Conservation (phyloP, 495 filamentous ascomycete genomes). For the Clavariopsis aquatica region DNA sequence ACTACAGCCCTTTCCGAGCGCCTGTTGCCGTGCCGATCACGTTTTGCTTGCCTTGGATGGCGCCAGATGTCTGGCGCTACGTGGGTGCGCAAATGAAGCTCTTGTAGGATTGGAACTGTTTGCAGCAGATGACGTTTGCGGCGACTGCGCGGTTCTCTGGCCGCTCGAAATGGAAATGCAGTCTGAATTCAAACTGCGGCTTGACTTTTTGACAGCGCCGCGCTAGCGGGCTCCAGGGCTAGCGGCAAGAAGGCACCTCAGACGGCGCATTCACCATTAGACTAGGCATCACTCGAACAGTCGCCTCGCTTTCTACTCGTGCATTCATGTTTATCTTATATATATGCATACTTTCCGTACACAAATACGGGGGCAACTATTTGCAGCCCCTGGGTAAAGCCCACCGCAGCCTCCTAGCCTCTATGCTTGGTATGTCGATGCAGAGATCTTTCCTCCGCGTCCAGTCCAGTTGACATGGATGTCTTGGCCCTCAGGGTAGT, state of each 20-base stretch:
- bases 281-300: neutral
- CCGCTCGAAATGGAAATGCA: neutral
- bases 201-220: neutral
- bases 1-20: conserved; percentile 15
- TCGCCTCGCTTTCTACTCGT: neutral
- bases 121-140: too few relatives aligned
- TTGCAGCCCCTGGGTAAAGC: neutral
- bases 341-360: conserved; percentile 35
- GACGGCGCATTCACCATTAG: neutral
- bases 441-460: conserved; percentile 91
- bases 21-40: conserved; percentile 21
- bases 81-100: neutral
- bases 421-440: conserved; percentile 97
- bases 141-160: too few relatives aligned
- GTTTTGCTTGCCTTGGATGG: neutral
- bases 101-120: neutral
- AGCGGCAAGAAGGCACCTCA: neutral
- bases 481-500: conserved; percentile 83
- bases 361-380: conserved; percentile 8
- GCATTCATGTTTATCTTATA: conserved; percentile 19
- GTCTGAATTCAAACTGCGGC: neutral
- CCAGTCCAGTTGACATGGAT: conserved; percentile 99
- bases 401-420: neutral
- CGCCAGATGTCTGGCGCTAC: neutral
- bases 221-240: neutral